phyloP scores from a whole-genome alignment of 1,284 basidiomycete species.

The Leccinum subrobustum region DNA sequence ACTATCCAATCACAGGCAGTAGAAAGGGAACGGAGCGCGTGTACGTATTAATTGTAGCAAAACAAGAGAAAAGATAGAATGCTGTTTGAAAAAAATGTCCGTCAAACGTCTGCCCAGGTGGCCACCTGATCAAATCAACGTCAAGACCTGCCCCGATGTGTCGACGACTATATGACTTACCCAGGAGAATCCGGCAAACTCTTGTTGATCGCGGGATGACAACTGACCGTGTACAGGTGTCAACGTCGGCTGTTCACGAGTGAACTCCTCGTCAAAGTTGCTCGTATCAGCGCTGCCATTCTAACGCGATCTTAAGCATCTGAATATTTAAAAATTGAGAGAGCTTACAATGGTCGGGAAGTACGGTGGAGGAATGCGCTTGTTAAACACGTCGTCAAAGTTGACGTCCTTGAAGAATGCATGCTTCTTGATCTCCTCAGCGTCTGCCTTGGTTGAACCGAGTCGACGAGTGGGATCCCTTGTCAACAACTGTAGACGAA shows the following conservation, averaged over 20 bases:
- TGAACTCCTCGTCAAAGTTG: conserved; percentile 98
- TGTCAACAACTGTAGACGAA: conserved; percentile 72
- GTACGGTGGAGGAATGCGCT: conserved; percentile 96
- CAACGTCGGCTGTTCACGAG: conserved; percentile 93
- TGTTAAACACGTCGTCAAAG: conserved; percentile 95
- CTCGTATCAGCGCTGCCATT: conserved; percentile 79
- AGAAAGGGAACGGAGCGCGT: conserved; percentile 30
- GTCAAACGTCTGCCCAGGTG: conserved; percentile 67
- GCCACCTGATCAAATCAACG: conserved; percentile 48
- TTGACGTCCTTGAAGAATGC: conserved; percentile 98
- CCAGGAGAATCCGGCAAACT: conserved; percentile 97
- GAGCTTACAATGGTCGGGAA: conserved; percentile 88
- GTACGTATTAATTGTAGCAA: conserved; percentile 36
- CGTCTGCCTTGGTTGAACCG: conserved; percentile 93
- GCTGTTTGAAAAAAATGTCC: conserved; percentile 25
- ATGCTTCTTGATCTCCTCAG: conserved; percentile 97
- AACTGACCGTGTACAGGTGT: conserved; percentile 97
- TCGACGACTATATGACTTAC: conserved; percentile 37
- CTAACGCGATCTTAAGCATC: conserved; percentile 37
- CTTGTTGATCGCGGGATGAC: conserved; percentile 89
- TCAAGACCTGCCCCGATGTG: not conserved
- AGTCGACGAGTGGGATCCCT: conserved; percentile 91
- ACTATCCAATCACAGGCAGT: conserved; percentile 52
- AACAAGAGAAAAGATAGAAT: conserved; percentile 37
- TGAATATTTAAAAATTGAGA: not conserved